Base-by-base conservation (phyloP, 1,284 basidiomycete genomes). In the Microstroma glucosiphilum region DNA sequence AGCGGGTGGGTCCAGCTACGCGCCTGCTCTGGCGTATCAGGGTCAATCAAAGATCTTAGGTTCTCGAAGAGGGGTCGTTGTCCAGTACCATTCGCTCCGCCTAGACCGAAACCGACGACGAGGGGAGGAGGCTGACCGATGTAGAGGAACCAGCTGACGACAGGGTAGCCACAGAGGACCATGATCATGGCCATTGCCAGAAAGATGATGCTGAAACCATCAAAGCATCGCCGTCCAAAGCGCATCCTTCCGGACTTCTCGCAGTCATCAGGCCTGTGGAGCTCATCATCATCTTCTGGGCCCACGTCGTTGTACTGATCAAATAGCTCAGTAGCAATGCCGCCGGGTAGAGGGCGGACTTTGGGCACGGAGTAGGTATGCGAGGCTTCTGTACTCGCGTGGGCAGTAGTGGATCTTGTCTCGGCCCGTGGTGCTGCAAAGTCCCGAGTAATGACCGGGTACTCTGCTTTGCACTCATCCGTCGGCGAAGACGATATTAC, bases 31-130 rank as follows among this genome's bases (percentile, higher is more conserved):
- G 66, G 69, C 0, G 77, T 79, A 41, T 78, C 73, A 15, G 54
- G 13, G 56, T 77, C 76, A 42, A 75, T 64, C 41, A 77, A 64
- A 30, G 40, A 15, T 1, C 58, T 43, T 26, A 59, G 60, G 19
- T 65, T 64, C 23, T 59, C 51, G 42, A 76, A 61, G 11, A 63
- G 66, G 30, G 74, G 72, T 7, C 75, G 67, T 62, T 76, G 74
- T 13, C 74, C 74, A 0, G 69, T 69, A 2, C 73, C 73, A 59
- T 76, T 76, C 30, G 72, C 84, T 69, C 89, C 90, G 37, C 90
- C 90, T 21, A 90, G 72, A 72, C 89, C 89, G 55, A 64, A 73
- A 40, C 65, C 71, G 21, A 69, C 69, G 23, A 13, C 37, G 21
- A 57, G 65, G 30, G 61, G 58, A 6, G 26, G 46, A 11, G 55